Percentiles rank a stretch among this genome's conserved stretches.
phyloP scores from a whole-genome alignment of 176 grass and related monocot genomes.

The Alopecurus myosuroides region DNA sequence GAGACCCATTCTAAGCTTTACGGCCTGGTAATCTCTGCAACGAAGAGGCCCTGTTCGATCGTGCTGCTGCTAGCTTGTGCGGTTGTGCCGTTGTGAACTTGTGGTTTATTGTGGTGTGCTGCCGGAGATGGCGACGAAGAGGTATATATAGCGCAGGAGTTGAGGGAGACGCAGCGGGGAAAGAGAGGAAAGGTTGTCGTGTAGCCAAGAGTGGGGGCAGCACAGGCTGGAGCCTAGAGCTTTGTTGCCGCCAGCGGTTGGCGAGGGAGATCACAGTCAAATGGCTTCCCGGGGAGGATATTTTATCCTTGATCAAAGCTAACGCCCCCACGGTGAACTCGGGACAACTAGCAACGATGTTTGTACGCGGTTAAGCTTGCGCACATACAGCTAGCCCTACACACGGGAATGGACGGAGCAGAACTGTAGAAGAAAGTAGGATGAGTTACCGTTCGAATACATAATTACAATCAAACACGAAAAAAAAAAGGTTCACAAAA shows the following conservation, averaged over 20 bases:
- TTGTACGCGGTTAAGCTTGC: neutral
- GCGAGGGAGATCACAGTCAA: neutral
- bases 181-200: conserved; percentile 32
- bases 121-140: conserved; percentile 3
- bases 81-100: neutral
- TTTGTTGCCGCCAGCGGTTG: neutral
- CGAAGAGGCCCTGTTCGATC: too few relatives aligned
- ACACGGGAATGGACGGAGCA: neutral
- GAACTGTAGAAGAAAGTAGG: neutral
- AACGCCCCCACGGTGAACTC: neutral
- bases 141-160: conserved; percentile 16
- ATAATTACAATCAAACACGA: too few relatives aligned
- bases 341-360: neutral
- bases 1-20: too few relatives aligned
- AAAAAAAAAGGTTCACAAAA: too few relatives aligned
- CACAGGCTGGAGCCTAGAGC: conserved; percentile 41
- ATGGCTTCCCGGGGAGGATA: neutral
- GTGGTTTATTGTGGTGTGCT: neutral
- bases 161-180: neutral
- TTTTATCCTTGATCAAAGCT: neutral
- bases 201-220: conserved; percentile 29
- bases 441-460: neutral
- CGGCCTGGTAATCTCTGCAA: too few relatives aligned
- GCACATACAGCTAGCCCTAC: neutral
- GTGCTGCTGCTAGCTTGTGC: neutral